phyloP scores from a whole-genome alignment of 2,329 filamentous ascomycete genomes.

The Fonsecaea nubica region DNA sequence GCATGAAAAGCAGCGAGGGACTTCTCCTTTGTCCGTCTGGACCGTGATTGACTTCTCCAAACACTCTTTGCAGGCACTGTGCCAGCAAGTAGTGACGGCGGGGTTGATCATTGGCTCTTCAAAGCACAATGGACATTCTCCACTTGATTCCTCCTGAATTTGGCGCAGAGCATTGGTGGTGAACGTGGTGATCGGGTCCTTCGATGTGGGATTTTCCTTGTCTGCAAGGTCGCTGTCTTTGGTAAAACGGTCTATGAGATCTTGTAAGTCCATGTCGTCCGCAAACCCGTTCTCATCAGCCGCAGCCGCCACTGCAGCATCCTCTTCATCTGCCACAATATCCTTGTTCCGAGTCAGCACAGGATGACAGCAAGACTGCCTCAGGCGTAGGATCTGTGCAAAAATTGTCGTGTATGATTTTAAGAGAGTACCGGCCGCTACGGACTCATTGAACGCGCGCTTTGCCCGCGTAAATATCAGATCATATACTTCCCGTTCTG shows the following conservation, averaged over 20 bases:
- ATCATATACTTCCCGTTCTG: slow-evolving; percentile 90
- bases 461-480: slow-evolving; percentile 85
- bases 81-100: slow-evolving; percentile 95
- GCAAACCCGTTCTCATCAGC: slow-evolving; percentile 81
- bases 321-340: slow-evolving; percentile 85
- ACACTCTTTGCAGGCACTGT: slow-evolving; percentile 94
- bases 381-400: slow-evolving; percentile 88
- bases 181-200: slow-evolving; percentile 72
- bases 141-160: slow-evolving; percentile 85
- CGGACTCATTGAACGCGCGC: slow-evolving; percentile 80
- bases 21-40: slow-evolving; percentile 75
- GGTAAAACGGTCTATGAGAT: slow-evolving; percentile 83
- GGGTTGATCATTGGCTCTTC: slow-evolving; percentile 97
- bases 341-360: slow-evolving; percentile 84
- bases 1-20: slow-evolving; percentile 88
- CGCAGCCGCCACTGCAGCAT: slow-evolving; percentile 68
- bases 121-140: slow-evolving; percentile 92
- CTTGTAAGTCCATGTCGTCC: slow-evolving; percentile 94
- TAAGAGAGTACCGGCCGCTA: slow-evolving; percentile 89
- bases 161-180: slow-evolving; percentile 87
- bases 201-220: slow-evolving; percentile 53
- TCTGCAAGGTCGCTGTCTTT: slow-evolving; percentile 67
- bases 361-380: slow-evolving; percentile 94
- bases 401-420: slow-evolving; percentile 98
- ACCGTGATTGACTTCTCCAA: slow-evolving; percentile 89